Evolutionary conservation across 202 grass and related monocot genomes (phyloP).

Genomic region (Schoenoplectus tabernaemontani): DNA sequence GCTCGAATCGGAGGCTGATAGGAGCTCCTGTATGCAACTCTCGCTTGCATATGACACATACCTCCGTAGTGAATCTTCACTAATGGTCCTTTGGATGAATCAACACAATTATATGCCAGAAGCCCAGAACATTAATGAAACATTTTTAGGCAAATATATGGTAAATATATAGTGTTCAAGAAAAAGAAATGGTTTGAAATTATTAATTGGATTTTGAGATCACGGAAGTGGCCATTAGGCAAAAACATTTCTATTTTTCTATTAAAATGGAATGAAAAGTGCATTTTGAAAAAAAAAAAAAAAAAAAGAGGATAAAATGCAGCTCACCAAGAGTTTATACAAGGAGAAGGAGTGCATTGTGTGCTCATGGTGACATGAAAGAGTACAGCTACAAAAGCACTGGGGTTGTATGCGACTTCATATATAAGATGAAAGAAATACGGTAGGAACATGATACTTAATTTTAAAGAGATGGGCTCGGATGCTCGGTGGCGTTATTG

Average conservation of each 20-base stretch:
- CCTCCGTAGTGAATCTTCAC: conserved; percentile 78
- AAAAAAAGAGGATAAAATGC: neutral
- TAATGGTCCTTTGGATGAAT: conserved; percentile 53
- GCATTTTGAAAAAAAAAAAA: too few relatives aligned
- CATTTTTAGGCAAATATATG: too few relatives aligned
- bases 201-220: neutral
- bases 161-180: neutral
- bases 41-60: conserved; percentile 91
- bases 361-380: conserved; percentile 6
- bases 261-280: neutral
- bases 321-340: conserved; percentile 12
- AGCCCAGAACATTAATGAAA: too few relatives aligned
- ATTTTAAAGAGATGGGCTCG: neutral
- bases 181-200: neutral
- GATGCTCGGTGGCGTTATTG: neutral
- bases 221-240: too few relatives aligned
- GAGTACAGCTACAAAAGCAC: neutral
- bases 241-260: neutral
- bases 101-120: too few relatives aligned
- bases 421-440: conserved; percentile 9
- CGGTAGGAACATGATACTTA: neutral
- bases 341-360: conserved; percentile 20
- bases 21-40: conserved; percentile 96
- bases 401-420: neutral
- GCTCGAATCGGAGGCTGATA: conserved; percentile 64